Evolutionary conservation across 192 early-diverging fungal species (phyloP), one percentile per base, ranked within the genome.

Genomic region (Chytriomyces sp.): DNA sequence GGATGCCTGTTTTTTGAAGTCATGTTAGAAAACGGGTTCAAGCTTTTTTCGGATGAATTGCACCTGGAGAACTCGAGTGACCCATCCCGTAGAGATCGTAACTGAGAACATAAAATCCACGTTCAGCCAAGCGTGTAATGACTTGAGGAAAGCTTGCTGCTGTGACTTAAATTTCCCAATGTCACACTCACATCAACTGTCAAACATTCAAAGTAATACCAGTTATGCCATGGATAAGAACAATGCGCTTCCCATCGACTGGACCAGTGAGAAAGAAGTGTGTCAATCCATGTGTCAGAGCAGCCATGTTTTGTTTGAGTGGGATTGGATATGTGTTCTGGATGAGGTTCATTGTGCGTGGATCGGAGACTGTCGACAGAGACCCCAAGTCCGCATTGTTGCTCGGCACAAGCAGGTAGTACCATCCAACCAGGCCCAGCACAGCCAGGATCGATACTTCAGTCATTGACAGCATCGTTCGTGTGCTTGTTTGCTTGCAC

Each of bases 161-260:
- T 7, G 72, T 73, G 44, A 62, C 72, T 73, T 73, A 35, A 35
- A 35, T 35, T 35, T 35, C 2, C 28, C 28, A 35, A 0, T 35
- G 28, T 35, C 28, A 35, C 28, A 35, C 28, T 35, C 28, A 0
- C 2, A 2, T 35, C 18, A 68, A 9, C 10, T 0, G 0, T 2
- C 0, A 23, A 71, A 26, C 7, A 9, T 13, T 23, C 1, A n/a
- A n/a, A n/a, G n/a, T n/a, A n/a, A 20, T 20, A 73, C 72, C 59
- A 43, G 44, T 73, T 57, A 73, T 73, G 10, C 72, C 72, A 23
- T 73, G 72, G n/a, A 73, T 44, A 13, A 73, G 50, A 7, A 73
- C 72, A 11, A 73, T 24, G 20, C 45, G 18, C 63, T 63, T 61
- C 44, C 72, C 72, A 43, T 73, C 72, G 16, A 10, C 23, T 0